phyloP scores from a whole-genome alignment of 2,329 filamentous ascomycete species.

The Pseudogymnoascus sp. region DNA sequence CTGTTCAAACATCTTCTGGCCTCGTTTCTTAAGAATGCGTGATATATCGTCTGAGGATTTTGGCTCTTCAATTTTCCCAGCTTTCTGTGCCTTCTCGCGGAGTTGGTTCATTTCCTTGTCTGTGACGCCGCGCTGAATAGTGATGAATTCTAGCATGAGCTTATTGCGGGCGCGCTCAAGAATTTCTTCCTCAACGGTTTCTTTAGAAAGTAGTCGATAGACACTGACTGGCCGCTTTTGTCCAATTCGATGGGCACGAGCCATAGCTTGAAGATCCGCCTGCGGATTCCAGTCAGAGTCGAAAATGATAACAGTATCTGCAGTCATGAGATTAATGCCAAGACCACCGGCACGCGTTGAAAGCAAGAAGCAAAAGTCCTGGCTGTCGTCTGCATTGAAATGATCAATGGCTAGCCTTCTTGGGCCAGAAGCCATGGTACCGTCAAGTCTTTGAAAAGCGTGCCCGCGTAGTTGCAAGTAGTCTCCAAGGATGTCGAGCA shows the following conservation, averaged over 20 bases:
- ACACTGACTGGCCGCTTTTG: constrained; percentile 95
- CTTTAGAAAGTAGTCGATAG: constrained; percentile 92
- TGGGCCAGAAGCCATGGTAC: constrained; percentile 81
- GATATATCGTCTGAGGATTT: constrained; percentile 92
- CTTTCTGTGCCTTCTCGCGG: constrained; percentile 67
- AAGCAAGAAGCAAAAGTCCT: constrained; percentile 91
- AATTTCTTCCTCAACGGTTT: constrained; percentile 97
- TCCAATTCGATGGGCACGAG: constrained; percentile 92
- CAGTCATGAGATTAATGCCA: constrained; percentile 98
- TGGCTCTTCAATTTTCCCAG: constrained; percentile 69
- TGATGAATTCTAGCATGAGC: constrained; percentile 92
- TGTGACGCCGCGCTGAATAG: constrained; percentile 92
- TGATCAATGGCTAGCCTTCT: constrained; percentile 94
- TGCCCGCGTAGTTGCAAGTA: constrained; percentile 92
- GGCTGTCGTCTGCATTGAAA: constrained; percentile 93
- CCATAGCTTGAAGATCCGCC: constrained; percentile 96
- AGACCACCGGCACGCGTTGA: constrained; percentile 93
- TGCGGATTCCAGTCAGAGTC: constrained; percentile 99
- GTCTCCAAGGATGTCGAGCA: constrained; percentile 92
- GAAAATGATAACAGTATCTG: constrained; percentile 94
- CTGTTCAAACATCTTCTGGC: constrained; percentile 99
- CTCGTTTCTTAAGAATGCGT: constrained; percentile 89
- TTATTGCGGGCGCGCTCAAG: constrained; percentile 95
- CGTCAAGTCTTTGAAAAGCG: constrained; percentile 88
- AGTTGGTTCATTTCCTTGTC: constrained; percentile 81